Evolutionary conservation across 495 filamentous ascomycete species (phyloP), one percentile per base, ranked within the genome.

Genomic region (Zalerion maritima): DNA sequence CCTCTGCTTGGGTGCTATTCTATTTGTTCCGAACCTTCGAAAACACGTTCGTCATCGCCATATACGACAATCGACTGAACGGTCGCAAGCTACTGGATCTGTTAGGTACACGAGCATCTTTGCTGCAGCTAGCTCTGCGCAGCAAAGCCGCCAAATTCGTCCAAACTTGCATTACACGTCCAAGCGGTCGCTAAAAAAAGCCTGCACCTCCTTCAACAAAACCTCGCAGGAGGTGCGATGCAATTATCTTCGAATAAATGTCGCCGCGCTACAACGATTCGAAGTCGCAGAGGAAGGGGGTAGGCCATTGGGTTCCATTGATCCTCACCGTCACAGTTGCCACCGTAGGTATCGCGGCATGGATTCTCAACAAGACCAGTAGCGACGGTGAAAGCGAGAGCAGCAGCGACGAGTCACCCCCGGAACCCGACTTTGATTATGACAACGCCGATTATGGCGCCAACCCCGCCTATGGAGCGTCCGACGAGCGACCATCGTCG

Each of bases 311-410:
- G 81, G 66, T 87, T 31, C 85, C 85, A 31, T 57, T 93, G 24
- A 75, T 73, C 28, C 46, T 92, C 35, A 93, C 85, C 22, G 73
- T 87, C 20, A 83, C 83, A 28, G 67, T 86, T 39, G 85, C 85
- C 20, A 80, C 85, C 14, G 67, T 79, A 29, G 81, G 83, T 17
- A 58, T 89, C 29, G 85, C 74, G 15, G 82, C 85, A 14, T 94
- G 86, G 86, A 70, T 86, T 17, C 92, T 83, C 85, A 87, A 78
- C 54, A 81, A 89, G 57, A 73, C 81, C 46, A 69, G 57, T 33
- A 76, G 75, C 33, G 62, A 78, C 41, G 78, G 82, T 12, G 71
- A 80, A 26, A 73, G 76, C 26, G 65, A 59, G 30, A 44, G 56
- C 30, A n/a, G n/a, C n/a, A n/a, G n/a, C n/a, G 50, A 46, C 34